Base-by-base conservation (phyloP, 2,329 filamentous ascomycete species). In the Apiospora sp. region DNA sequence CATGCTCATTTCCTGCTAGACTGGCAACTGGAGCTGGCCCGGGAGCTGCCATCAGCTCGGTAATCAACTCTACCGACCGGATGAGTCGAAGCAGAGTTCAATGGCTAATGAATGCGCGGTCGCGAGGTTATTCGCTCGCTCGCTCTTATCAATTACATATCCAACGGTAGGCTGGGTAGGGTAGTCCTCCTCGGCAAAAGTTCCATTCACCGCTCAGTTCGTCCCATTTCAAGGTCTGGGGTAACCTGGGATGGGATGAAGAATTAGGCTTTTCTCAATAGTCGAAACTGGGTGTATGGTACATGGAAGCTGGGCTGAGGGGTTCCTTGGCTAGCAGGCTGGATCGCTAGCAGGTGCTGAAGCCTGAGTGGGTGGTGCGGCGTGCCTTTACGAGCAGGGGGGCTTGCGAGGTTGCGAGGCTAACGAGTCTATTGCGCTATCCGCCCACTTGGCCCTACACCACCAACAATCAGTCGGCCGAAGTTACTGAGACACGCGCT, bases 401-500 rank as follows among this genome's bases (percentile, higher is more conserved):
- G 46, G 46, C 46, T 49, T 49, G 46, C 46, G 6, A 46, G 14
- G 30, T 58, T n/a, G 51, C 27, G 27, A 58, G 54, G 27, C 58
- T 64, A 49, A 12, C 24, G 44, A 69, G 27, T 69, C 67, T 69
- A 69, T 69, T 49, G 67, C 67, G 67, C 44, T 69, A 37, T 69
- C 24, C 67, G 67, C 67, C 67, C 51, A 71, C 69, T 64, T 71
- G 41, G 51, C 51, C 58, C 72, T 71, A 67, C 58, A 73, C 69
- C 73, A 71, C 70, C 71, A 74, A 49, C 61, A 72, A 64, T 58
- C 8, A 16, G 10, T 71, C 74, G 74, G 73, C 76, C 75, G 72
- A 74, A 74, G 72, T 74, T 71, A 72, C 71, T 78, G 75, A 78
- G 75, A 78, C 75, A 78, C 8, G 34, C 30, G 34, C 19, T 41